These are phyloP conservation scores for Metarhizium album DNA, from an alignment of 2,329 filamentous ascomycete species.

Conservation along the genomic window DNA sequence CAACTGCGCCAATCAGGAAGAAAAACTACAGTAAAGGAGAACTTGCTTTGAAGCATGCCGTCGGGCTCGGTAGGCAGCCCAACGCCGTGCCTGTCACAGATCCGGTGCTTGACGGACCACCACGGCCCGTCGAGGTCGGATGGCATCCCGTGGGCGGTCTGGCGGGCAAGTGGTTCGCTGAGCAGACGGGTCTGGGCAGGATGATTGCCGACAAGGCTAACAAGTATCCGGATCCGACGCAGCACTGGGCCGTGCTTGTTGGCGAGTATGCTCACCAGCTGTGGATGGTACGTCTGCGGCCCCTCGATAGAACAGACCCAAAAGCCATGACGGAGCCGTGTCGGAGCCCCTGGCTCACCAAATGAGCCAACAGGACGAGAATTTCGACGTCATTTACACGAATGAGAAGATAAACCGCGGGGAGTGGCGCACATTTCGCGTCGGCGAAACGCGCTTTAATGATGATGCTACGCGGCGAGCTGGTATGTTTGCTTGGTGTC, in stretches of 20 bases:
- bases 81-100: constrained; percentile 20
- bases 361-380: constrained; percentile 33
- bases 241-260: constrained; percentile 49
- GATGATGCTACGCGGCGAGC: constrained; percentile 40
- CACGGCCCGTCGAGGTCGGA: constrained; percentile 36
- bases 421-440: constrained; percentile 39
- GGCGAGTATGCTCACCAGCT: constrained; percentile 44
- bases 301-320: too few species aligned
- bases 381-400: constrained; percentile 45
- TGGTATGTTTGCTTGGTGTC: constrained; percentile 22
- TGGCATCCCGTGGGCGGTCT: constrained; percentile 49
- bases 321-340: too few species aligned
- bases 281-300: constrained; percentile 39
- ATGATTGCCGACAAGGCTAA: constrained; percentile 45
- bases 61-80: constrained; percentile 20
- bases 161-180: constrained; percentile 48
- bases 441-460: constrained; percentile 43
- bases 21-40: constrained; percentile 25
- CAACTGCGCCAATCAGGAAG: constrained; percentile 11
- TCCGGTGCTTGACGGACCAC: constrained; percentile 18
- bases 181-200: constrained; percentile 42
- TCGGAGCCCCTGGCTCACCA: not conserved
- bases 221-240: constrained; percentile 46
- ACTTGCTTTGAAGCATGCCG: constrained; percentile 24
- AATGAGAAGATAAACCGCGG: constrained; percentile 35